Evolutionary conservation across 257 asterid genomes (phyloP), one percentile per base, ranked within the genome.

Genomic region (Echites panduratus): DNA sequence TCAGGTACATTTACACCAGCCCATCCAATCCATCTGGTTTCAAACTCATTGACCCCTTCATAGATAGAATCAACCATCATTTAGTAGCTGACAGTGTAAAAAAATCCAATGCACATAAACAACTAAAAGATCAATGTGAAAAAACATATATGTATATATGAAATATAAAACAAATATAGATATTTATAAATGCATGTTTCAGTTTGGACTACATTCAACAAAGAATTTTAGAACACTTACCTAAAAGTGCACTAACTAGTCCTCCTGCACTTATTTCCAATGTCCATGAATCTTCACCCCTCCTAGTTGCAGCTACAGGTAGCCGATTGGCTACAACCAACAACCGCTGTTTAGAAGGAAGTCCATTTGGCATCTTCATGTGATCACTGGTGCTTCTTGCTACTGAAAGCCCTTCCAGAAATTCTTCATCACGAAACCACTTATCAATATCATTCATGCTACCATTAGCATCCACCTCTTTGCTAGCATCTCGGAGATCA

Each of bases 1-100:
- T 93, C 98, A 0, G 98, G 89, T 54, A 93, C 98, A 81, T 93
- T 87, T 68, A 93, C 97, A 77, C 98, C 98, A 69, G 98, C 96
- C 98, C 98, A 93, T 38, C 98, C 98, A 32, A 93, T 90, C 98
- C 98, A 93, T 76, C 88, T 85, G 65, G 97, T 94, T 84, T 93
- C 98, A 68, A 90, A 86, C 78, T 90, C 95, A 71, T 87, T 88
- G 75, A 93, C 79, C 73, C 98, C 98, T 93, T 71, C 47, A 82
- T 79, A 74, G 78, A 73, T 59, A 78, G 41, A 66, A 59, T 26
- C 64, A 80, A 65, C 66, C 69, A 57, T 35, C 68, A 50, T 66
- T 54, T 41, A 53, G 53, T 7, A 19, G 53, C 48, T 45, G 22
- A n/a, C 9, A 20, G 5, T 35, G 45, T 22, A 72, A 9, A 41